Evolutionary conservation across 78 protist species (phyloP).

Genomic region (Dictyostelium intermedium): DNA sequence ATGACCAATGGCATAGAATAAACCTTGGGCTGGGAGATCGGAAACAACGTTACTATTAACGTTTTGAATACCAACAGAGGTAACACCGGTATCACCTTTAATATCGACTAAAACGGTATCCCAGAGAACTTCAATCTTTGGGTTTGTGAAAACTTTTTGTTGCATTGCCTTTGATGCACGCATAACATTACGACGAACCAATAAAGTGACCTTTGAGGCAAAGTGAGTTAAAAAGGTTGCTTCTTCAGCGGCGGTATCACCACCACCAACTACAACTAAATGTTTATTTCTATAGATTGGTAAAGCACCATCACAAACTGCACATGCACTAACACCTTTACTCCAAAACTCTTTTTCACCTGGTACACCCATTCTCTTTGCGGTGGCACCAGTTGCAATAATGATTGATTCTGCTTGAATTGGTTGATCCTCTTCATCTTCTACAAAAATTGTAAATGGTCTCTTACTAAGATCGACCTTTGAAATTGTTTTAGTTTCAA

Average conservation of each 20-base stretch:
- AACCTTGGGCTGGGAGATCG: conserved; percentile 60
- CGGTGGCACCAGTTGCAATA: conserved; percentile 90
- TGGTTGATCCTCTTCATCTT: conserved; percentile 20
- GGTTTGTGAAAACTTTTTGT: conserved; percentile 59
- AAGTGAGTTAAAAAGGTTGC: conserved; percentile 89
- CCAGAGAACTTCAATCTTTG: conserved; percentile 83
- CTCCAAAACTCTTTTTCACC: conserved; percentile 81
- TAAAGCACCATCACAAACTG: conserved; percentile 92
- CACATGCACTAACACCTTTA: conserved; percentile 91
- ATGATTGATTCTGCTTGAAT: conserved; percentile 79
- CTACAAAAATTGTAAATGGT: conserved; percentile 55
- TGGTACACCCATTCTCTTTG: conserved; percentile 77
- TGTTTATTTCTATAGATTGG: conserved; percentile 86
- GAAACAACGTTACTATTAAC: neutral
- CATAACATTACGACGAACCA: conserved; percentile 88
- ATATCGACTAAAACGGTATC: conserved; percentile 72
- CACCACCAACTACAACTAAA: conserved; percentile 93
- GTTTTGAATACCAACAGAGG: conserved; percentile 11
- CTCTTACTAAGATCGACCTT: conserved; percentile 28
- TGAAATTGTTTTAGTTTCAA: conserved; percentile 51
- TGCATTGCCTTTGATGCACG: conserved; percentile 93
- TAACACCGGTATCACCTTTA: conserved; percentile 71
- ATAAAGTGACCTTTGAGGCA: conserved; percentile 71
- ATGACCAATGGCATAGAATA: conserved; percentile 96
- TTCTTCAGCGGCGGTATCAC: conserved; percentile 93